These are phyloP conservation scores for Candida taoyuanica DNA, from an alignment of 805 yeast genomes.

Conservation along the genomic window DNA sequence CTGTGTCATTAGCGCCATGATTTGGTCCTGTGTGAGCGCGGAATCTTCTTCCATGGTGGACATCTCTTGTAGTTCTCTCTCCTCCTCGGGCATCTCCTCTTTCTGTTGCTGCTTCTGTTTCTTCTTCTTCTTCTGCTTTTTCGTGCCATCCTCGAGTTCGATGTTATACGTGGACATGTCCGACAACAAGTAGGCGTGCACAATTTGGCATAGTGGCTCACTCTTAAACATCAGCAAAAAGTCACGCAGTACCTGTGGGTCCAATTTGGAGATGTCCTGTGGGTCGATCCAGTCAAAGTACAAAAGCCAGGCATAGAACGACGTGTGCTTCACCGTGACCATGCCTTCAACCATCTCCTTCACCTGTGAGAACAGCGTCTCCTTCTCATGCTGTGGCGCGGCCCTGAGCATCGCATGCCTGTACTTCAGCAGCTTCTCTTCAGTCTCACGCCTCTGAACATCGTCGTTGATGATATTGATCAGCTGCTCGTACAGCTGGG, in stretches of 20 bases:
- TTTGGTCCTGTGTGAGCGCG: constrained; percentile 42
- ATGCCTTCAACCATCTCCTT: constrained; percentile 62
- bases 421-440: constrained; percentile 56
- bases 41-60: constrained; percentile 23
- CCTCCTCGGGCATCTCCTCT: constrained; percentile 19
- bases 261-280: constrained; percentile 43
- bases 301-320: constrained; percentile 64
- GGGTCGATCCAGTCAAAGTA: constrained; percentile 74
- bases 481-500: constrained; percentile 47
- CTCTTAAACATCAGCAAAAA: constrained; percentile 53
- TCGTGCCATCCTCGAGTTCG: constrained; percentile 17
- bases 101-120: constrained; percentile 6
- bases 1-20: constrained; percentile 45
- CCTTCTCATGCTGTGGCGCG: constrained; percentile 43
- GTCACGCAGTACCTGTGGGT: constrained; percentile 39
- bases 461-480: constrained; percentile 63
- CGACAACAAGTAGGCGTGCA: constrained; percentile 61
- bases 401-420: constrained; percentile 49
- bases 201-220: constrained; percentile 56
- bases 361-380: constrained; percentile 37
- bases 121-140: constrained; percentile 15
- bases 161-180: constrained; percentile 56
- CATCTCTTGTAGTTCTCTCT: constrained; percentile 23
- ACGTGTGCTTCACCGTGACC: constrained; percentile 60
- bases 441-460: constrained; percentile 48